phyloP scores from a whole-genome alignment of 2,329 filamentous ascomycete species.

The Alternaria arborescens region DNA sequence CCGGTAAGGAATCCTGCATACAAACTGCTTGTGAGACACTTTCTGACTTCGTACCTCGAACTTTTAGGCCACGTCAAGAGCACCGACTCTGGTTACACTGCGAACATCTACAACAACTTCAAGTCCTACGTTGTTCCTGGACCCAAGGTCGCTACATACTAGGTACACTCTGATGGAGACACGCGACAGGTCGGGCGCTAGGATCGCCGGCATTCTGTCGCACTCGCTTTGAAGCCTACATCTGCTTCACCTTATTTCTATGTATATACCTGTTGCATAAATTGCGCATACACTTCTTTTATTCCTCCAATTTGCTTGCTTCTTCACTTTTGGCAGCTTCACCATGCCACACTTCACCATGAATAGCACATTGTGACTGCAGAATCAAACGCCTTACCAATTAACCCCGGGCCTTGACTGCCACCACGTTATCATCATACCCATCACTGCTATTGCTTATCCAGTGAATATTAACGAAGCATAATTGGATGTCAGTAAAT shows the following conservation, averaged over 20 bases:
- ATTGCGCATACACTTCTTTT: background rate
- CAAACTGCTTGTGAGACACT: background rate
- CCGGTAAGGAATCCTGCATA: background rate
- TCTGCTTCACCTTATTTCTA: slow-evolving; percentile 8
- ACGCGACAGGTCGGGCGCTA: background rate
- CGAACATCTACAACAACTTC: slow-evolving; percentile 52
- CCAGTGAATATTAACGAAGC: background rate
- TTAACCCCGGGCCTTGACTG: background rate
- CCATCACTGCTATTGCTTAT: background rate
- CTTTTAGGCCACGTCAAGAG: slow-evolving; percentile 36
- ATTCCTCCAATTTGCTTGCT: background rate
- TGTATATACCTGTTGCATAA: slow-evolving; percentile 19
- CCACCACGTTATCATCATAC: background rate
- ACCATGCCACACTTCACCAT: background rate
- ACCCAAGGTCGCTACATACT: slow-evolving; percentile 50
- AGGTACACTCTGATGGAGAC: slow-evolving; percentile 7
- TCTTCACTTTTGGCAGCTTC: background rate
- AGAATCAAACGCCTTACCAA: background rate
- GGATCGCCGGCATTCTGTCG: background rate
- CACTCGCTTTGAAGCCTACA: background rate
- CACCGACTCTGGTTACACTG: slow-evolving; percentile 48
- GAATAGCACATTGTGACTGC: background rate
- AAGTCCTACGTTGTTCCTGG: slow-evolving; percentile 48
- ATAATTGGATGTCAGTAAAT: too few species aligned
- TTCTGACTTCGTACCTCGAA: background rate